A percentile compares a stretch with the other conserved stretches of the same genome.
phyloP scores from a whole-genome alignment of 202 grass and related monocot species.

The Setaria viridis region DNA sequence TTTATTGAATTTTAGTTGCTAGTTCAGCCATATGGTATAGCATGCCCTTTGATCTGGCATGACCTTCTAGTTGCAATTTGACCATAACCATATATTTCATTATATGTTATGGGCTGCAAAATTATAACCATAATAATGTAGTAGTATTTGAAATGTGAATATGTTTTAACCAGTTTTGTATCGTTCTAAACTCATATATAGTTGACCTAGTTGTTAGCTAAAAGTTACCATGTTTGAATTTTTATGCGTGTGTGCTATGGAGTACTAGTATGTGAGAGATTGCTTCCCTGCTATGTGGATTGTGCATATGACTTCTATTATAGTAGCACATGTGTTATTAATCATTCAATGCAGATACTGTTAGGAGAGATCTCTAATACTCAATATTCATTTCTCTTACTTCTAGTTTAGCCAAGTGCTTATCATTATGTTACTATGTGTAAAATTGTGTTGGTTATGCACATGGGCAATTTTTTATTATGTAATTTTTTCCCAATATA shows the following conservation, averaged over 20 bases:
- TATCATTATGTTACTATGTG: conserved; percentile 21
- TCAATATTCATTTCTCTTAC: conserved; percentile 23
- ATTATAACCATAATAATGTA: not conserved
- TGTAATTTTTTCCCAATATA: conserved; percentile 40
- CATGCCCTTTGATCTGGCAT: conserved; percentile 8
- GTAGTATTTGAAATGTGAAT: not conserved
- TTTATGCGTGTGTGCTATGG: not conserved
- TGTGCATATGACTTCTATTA: conserved; percentile 14
- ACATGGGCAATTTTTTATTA: not conserved
- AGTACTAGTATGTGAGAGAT: conserved; percentile 6
- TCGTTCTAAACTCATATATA: not conserved
- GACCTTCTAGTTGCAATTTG: conserved; percentile 17
- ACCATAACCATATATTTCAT: not conserved
- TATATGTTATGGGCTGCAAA: not conserved
- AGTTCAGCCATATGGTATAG: conserved; percentile 18
- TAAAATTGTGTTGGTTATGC: conserved; percentile 5
- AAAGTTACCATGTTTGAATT: not conserved
- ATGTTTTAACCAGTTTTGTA: not conserved
- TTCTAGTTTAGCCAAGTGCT: conserved; percentile 12
- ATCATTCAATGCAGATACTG: conserved; percentile 56
- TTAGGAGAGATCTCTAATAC: conserved; percentile 68
- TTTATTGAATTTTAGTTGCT: conserved; percentile 31
- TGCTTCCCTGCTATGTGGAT: conserved; percentile 13
- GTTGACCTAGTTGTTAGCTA: not conserved
- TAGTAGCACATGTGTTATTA: not conserved